These are phyloP conservation scores for Candida sakaeoensis DNA, from an alignment of 805 yeast genomes.

Conservation along the genomic window DNA sequence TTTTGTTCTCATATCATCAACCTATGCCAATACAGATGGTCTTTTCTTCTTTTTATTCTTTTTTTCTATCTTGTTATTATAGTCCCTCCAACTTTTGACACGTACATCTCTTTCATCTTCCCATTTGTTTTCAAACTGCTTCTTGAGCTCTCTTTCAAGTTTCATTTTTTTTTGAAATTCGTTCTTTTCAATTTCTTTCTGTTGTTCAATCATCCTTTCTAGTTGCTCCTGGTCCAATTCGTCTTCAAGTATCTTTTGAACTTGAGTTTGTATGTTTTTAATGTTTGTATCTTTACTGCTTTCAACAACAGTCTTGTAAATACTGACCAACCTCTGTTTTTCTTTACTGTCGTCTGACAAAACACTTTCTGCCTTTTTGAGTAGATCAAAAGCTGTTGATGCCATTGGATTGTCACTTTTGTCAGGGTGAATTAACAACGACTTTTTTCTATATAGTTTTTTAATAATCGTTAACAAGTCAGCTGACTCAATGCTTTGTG, in stretches of 20 bases:
- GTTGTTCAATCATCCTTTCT: conserved; percentile 23
- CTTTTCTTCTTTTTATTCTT: conserved; percentile 43
- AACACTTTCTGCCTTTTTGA: conserved; percentile 50
- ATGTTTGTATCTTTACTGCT: conserved; percentile 2
- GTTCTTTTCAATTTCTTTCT: conserved; percentile 23
- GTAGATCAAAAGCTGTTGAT: conserved; percentile 57
- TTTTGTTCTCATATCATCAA: neutral
- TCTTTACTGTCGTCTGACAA: conserved; percentile 19
- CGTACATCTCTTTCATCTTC: conserved; percentile 56
- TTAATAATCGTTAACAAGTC: conserved; percentile 25
- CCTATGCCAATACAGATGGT: conserved; percentile 34
- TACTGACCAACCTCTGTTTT: conserved; percentile 21
- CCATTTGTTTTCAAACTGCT: conserved; percentile 50
- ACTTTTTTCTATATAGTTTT: conserved; percentile 51
- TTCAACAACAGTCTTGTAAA: conserved; percentile 18
- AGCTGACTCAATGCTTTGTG: conserved; percentile 14
- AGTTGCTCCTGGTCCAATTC: conserved; percentile 25
- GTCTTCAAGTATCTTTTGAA: conserved; percentile 44
- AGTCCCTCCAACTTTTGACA: conserved; percentile 58
- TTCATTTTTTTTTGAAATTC: conserved; percentile 29
- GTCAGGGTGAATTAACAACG: conserved; percentile 69
- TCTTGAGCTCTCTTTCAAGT: conserved; percentile 38
- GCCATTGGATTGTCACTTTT: conserved; percentile 54
- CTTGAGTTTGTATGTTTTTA: conserved; percentile 27
- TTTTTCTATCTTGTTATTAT: conserved; percentile 39